phyloP scores from a whole-genome alignment of 345 rosid genomes.

The Citrus medica region DNA sequence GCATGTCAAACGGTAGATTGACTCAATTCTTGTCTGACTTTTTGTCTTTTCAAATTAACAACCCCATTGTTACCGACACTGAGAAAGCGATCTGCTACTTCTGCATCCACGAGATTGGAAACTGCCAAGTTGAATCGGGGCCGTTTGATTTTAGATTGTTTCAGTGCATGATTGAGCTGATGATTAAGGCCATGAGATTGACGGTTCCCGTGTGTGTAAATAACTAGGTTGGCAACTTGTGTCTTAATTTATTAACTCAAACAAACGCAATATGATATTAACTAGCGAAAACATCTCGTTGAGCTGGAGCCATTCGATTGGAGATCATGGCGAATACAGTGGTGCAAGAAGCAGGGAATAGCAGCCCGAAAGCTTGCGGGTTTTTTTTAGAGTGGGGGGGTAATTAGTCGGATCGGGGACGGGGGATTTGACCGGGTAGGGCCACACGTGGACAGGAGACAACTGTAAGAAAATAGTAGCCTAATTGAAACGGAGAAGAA shows the following conservation, averaged over 20 bases:
- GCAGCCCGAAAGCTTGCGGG: background rate
- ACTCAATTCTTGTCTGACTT: background rate
- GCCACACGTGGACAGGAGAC: conserved; percentile 35
- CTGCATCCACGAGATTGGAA: background rate
- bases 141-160: background rate
- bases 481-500: background rate
- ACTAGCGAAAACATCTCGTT: background rate
- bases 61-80: conserved; percentile 6
- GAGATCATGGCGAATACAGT: background rate
- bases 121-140: background rate
- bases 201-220: too few species aligned
- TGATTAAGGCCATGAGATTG: too few species aligned
- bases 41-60: background rate
- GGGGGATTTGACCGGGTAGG: conserved; percentile 14
- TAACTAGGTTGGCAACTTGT: too few species aligned
- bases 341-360: background rate
- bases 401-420: background rate
- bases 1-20: background rate
- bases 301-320: background rate
- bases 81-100: background rate
- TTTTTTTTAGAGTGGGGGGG: too few species aligned
- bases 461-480: conserved; percentile 14
- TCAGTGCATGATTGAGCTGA: background rate
- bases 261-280: too few species aligned
- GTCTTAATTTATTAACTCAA: too few species aligned